Conservation (phyloP, 108 stramenopile species). For the Conticribra weissflogii region DNA sequence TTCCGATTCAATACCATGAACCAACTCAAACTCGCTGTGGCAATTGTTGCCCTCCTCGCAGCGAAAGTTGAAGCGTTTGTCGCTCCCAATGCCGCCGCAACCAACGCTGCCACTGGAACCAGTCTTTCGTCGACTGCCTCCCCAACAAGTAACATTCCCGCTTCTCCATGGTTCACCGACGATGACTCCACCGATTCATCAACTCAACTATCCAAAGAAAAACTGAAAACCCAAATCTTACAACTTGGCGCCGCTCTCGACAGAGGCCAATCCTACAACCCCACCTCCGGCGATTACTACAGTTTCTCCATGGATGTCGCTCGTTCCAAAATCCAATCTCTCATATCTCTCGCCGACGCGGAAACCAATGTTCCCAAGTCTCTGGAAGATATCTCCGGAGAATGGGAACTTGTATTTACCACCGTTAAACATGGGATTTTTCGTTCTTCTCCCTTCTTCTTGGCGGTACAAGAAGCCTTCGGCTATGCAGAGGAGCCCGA, state of each 20-base stretch:
- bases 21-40: too few species aligned
- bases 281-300: constrained; percentile 84
- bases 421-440: constrained; percentile 90
- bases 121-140: too few species aligned
- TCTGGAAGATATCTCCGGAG: constrained; percentile 66
- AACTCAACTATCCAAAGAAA: constrained; percentile 32
- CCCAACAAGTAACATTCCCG: neutral
- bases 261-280: constrained; percentile 90
- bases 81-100: too few species aligned
- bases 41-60: too few species aligned
- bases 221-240: constrained; percentile 73
- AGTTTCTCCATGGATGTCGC: constrained; percentile 68
- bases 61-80: too few species aligned
- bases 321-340: constrained; percentile 56
- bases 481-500: constrained; percentile 67
- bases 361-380: constrained; percentile 54
- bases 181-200: constrained; percentile 1
- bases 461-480: constrained; percentile 88
- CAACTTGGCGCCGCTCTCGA: constrained; percentile 88
- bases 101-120: too few species aligned
- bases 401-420: constrained; percentile 88
- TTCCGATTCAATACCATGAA: too few species aligned
- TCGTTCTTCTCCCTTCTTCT: constrained; percentile 83
- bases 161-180: constrained; percentile 48
- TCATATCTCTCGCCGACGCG: constrained; percentile 54